Evolutionary conservation across 345 rosid species (phyloP), one percentile per base, ranked within the genome.

Genomic region (Populus davidiana): DNA sequence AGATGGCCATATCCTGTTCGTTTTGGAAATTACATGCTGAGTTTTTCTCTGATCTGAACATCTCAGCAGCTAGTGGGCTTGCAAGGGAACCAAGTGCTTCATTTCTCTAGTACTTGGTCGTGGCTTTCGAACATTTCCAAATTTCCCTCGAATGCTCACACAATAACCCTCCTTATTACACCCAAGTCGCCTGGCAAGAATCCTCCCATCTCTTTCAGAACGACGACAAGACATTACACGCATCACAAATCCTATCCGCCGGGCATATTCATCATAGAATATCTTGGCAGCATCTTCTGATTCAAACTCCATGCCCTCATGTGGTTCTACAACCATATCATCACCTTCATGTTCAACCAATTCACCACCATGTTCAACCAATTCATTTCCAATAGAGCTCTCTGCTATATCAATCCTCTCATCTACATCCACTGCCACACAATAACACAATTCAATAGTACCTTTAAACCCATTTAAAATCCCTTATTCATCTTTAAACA

Each of bases 211-310:
- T 81, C 91, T 91, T 84, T 92, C 98, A 2, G 98, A 94, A 47
- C 94, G 93, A 7, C 97, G 92, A 70, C 98, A 94, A 78, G 96
- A 91, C 97, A 92, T 92, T 73, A 92, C 96, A 20, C 96, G 98
- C 96, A 94, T 94, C 1, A 92, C 97, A 75, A 94, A 94, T 11
- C 98, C 98, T 76, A 91, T 75, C 49, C 41, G 82, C 41, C 94
- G 88, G 6, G 98, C 91, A 88, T 94, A 94, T 54, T 90, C 92
- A 63, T 91, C 98, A 54, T 94, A 92, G 73, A 91, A 92, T 64
- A 92, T 71, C 86, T 92, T 94, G 25, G 97, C 96, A 14, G 93
- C 94, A 33, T 91, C 97, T 85, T 94, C 97, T 1, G 97, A 90
- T 20, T 91, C 96, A 82, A 92, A 92, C 68, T 88, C 94, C 97